Evolutionary conservation across 495 filamentous ascomycete genomes (phyloP).

Genomic region (Aspergillus mulundensis): DNA sequence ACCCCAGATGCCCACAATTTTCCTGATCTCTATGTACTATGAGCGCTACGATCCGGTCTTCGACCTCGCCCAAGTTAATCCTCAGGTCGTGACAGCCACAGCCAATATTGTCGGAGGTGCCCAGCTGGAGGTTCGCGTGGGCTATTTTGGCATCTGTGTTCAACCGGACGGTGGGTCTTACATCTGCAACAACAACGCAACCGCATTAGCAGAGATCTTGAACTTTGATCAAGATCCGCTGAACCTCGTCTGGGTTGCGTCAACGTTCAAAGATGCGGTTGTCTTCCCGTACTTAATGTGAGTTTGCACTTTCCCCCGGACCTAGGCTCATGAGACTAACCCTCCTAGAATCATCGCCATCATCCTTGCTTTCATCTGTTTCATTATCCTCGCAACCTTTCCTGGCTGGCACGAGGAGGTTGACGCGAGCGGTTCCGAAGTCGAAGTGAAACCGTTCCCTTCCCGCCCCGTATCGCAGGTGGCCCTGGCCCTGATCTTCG

Average conservation of each 20-base stretch:
- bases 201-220: constrained; percentile 58
- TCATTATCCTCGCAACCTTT: constrained; percentile 67
- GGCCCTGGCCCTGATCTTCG: constrained; percentile 63
- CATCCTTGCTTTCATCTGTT: constrained; percentile 65
- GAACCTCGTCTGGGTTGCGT: constrained; percentile 68
- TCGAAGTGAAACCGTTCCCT: constrained; percentile 65
- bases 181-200: constrained; percentile 66
- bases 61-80: constrained; percentile 74
- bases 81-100: constrained; percentile 66
- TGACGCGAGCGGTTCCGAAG: constrained; percentile 49
- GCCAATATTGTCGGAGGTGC: constrained; percentile 62
- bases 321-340: neutral
- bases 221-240: constrained; percentile 64
- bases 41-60: constrained; percentile 57
- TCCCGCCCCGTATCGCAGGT: constrained; percentile 64
- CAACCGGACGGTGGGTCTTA: constrained; percentile 58
- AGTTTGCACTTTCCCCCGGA: constrained; percentile 20
- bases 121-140: constrained; percentile 63
- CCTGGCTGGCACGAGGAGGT: constrained; percentile 68
- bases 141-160: constrained; percentile 69
- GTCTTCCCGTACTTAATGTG: constrained; percentile 69
- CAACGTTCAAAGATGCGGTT: constrained; percentile 67
- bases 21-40: constrained; percentile 69
- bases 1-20: constrained; percentile 63
- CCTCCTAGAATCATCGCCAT: constrained; percentile 60